Base-by-base conservation (phyloP, 2,329 filamentous ascomycete genomes). In the Colletotrichum orbiculare region DNA sequence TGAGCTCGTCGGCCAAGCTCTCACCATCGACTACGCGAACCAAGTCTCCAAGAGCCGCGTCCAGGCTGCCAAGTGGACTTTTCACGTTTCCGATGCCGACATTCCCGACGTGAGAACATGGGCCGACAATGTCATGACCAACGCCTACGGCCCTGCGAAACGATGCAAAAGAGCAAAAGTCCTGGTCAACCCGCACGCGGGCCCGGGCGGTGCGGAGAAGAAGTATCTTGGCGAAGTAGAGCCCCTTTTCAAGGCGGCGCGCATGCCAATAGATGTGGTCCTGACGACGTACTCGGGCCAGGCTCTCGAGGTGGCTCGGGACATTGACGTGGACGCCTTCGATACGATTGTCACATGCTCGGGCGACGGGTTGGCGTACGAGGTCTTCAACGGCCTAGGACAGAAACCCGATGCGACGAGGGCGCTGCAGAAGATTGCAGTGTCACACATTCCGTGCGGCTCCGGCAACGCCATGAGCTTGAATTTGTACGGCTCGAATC, bases 401-500 rank as follows among this genome's bases (percentile, higher is more conserved):
- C 90, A 88, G 77, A 89, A 93, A 43, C 74, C 84, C 5, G 92
- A 97, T 77, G 94, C 94, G 17, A 82, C 84, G 38, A 85, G 85
- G 60, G 96, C 95, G 0, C 79, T 99, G 66, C 80, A 83, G 25
- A 91, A 90, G 72, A 80, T 98, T 12, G 92, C 96, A 1, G 89
- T 99, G 2, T 90, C 89, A 25, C 93, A 97, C 73, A 84, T 99
- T 41, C 96, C 96, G 1, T 97, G 94, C 73, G 96, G 96, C 12
- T 96, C 92, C 54, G 96, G 96, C 6, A 99, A 99, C 76, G 96
- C 93, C 25, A 91, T 98, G 89, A 92, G 92, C 68, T 90, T 91
- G 80, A 98, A 97, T 76, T 80, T 96, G 50, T 93, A 93, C 69
- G 96, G 95, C 6, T 94, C 94, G 1, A 86, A 90, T 68, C 89